Evolutionary conservation across 2,329 filamentous ascomycete genomes (phyloP).

Genomic region (Aspergillus glaucus): DNA sequence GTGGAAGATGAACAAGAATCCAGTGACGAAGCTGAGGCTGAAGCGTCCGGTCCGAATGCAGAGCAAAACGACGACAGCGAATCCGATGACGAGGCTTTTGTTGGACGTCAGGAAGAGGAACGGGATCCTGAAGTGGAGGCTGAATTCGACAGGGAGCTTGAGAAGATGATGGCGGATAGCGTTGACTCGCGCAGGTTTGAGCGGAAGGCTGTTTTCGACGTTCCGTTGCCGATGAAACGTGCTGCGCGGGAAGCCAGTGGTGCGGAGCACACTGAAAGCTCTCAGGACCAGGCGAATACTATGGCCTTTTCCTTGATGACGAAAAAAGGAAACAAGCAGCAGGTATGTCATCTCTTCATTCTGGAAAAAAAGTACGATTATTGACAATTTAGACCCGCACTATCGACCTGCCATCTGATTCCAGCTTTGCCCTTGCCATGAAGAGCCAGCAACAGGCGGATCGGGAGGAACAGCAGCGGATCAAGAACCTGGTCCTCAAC

Average conservation of each 20-base stretch:
- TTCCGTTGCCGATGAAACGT: slow-evolving; percentile 86
- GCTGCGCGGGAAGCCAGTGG: slow-evolving; percentile 53
- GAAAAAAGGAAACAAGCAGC: slow-evolving; percentile 91
- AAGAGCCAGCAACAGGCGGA: slow-evolving; percentile 92
- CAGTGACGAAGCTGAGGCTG: slow-evolving; percentile 42
- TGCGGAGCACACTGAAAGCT: slow-evolving; percentile 4
- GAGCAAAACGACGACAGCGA: slow-evolving; percentile 44
- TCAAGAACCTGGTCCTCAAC: slow-evolving; percentile 95
- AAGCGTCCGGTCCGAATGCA: slow-evolving; percentile 40
- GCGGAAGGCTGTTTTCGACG: slow-evolving; percentile 87
- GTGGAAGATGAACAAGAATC: slow-evolving; percentile 50
- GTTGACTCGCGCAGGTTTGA: slow-evolving; percentile 94
- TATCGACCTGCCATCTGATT: slow-evolving; percentile 79
- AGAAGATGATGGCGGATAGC: slow-evolving; percentile 97
- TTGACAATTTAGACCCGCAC: slow-evolving; percentile 64
- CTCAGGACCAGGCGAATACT: slow-evolving; percentile 45
- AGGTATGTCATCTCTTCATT: slow-evolving; percentile 51
- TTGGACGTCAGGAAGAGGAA: slow-evolving; percentile 83
- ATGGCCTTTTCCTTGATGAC: slow-evolving; percentile 97
- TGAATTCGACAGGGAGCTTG: slow-evolving; percentile 95
- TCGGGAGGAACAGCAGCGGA: slow-evolving; percentile 92
- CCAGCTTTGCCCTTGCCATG: slow-evolving; percentile 92
- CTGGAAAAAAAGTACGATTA: neutral
- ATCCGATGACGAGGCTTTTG: slow-evolving; percentile 82
- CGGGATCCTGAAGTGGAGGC: slow-evolving; percentile 90